A percentile compares a stretch with the other conserved stretches of the same genome.
Conservation (phyloP, 768 basidiomycete species). For the Agrocybe praecox region DNA sequence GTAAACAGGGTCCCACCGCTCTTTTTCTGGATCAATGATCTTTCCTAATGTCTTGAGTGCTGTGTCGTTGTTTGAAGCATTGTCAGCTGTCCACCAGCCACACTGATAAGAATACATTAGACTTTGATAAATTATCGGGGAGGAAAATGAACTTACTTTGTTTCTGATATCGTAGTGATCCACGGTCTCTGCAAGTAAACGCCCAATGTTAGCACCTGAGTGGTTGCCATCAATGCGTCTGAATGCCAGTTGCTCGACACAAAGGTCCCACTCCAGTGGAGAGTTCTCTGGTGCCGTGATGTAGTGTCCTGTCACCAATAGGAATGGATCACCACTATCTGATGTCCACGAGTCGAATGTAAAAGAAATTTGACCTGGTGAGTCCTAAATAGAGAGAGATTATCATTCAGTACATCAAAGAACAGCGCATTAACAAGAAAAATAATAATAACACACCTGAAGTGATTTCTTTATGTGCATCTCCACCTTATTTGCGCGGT, state of each 20-base stretch:
- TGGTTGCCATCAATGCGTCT: slow-evolving; percentile 15
- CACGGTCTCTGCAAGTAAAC: background rate
- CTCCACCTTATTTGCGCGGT: slow-evolving; percentile 6
- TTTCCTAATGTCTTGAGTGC: background rate
- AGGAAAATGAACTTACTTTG: slow-evolving; percentile 17
- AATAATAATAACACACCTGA: too few species aligned
- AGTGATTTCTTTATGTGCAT: slow-evolving; percentile 2
- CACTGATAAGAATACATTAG: too few species aligned
- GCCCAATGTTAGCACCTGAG: slow-evolving; percentile 15
- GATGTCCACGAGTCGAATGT: slow-evolving; percentile 25
- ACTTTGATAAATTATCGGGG: too few species aligned
- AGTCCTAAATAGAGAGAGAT: too few species aligned
- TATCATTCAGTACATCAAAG: too few species aligned
- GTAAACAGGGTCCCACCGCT: background rate
- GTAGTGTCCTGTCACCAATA: slow-evolving; percentile 20
- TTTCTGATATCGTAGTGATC: slow-evolving; percentile 9
- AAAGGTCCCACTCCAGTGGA: slow-evolving; percentile 17
- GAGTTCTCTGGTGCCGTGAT: slow-evolving; percentile 4
- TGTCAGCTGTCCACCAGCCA: slow-evolving; percentile 16
- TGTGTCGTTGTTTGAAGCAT: slow-evolving; percentile 15
- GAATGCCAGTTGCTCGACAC: slow-evolving; percentile 10
- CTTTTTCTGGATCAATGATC: background rate
- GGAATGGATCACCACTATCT: slow-evolving; percentile 15
- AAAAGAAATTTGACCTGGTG: slow-evolving; percentile 15
- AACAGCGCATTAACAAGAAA: too few species aligned